Base-by-base conservation (phyloP, 2,329 filamentous ascomycete genomes). In the Lasiodiplodia gonubiensis region DNA sequence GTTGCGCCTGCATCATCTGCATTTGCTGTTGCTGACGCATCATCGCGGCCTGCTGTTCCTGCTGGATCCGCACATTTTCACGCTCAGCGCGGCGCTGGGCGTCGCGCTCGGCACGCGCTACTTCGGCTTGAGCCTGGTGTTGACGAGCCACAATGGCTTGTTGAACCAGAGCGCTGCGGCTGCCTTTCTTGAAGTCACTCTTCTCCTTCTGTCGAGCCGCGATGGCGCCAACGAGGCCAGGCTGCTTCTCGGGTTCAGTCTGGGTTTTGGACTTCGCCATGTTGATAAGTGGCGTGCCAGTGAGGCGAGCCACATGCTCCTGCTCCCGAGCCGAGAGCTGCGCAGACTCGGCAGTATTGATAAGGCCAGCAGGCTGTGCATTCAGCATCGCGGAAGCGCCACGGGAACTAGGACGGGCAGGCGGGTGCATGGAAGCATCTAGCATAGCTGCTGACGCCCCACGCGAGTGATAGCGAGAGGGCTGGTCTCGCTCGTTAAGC, bases 301-400 rank as follows among this genome's bases (percentile, higher is more conserved):
- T 97, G 72, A 92, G 84, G 46, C 91, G 88, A 11, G 93, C 92
- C n/a, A 97, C 86, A 71, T 96, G 90, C 79, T 96, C 92, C 76
- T 96, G 93, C 78, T 97, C 93, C 18, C 91, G 88, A 21, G 93
- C 93, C 23, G 92, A 93, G n/a, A 97, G 83, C 67, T 90, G 86
- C 0, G 82, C 80, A 10, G 86, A 84, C 27, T 85, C 79, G 70
- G 42, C 42, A 8, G 88, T 84, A 59, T 82, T 82, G 30, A 80
- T 68, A 23, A 71, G 65, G 21, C 60, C 67, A 30, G 51, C 7
- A 1, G 42, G 53, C 11, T 64, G 49, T 33, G 55, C 70, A 68
- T 77, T 37, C 68, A 53, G 74, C 67, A 86, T 75, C 4, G 79
- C 77, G 49, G 81, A 83, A 11, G 89, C 84, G 12, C 87, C 86